Evolutionary conservation across 169 alveolate species (phyloP).

Genomic region (Cryptosporidium felis): DNA sequence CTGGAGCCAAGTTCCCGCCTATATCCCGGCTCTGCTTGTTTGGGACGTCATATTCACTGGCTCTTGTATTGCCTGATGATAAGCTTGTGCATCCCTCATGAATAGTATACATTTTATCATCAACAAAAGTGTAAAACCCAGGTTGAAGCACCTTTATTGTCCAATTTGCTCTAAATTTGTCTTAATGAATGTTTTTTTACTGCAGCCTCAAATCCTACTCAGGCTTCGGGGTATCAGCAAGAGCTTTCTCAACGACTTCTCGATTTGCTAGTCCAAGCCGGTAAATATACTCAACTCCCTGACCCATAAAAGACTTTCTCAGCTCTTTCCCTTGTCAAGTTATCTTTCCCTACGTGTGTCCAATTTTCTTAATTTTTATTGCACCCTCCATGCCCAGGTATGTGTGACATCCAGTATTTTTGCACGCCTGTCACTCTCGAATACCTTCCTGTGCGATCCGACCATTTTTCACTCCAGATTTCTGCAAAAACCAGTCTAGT

Average conservation of each 20-base stretch:
- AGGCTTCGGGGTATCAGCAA: no score
- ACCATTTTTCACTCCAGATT: background rate
- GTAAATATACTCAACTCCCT: no score
- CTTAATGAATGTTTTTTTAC: no score
- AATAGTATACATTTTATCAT: conserved; percentile 42
- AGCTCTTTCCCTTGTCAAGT: no score
- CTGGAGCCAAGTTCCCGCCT: background rate
- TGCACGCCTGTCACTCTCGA: conserved; percentile 33
- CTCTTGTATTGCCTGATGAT: background rate
- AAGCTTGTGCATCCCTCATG: conserved; percentile 47
- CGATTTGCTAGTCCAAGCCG: no score
- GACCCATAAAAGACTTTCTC: no score
- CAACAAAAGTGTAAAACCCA: background rate
- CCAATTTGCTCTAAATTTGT: no score
- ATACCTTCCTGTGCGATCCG: background rate
- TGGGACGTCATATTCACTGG: conserved; percentile 9
- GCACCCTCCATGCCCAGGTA: conserved; percentile 41
- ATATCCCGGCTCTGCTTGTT: conserved; percentile 1
- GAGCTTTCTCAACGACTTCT: no score
- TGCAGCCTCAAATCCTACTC: no score
- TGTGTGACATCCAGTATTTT: background rate
- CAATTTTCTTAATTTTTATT: background rate
- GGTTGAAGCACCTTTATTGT: no score
- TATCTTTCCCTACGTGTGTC: conserved; percentile 15
- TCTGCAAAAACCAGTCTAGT: background rate